Evolutionary conservation across 345 rosid species (phyloP), one percentile per base, ranked within the genome.

Genomic region (Schrenkiella parvula): DNA sequence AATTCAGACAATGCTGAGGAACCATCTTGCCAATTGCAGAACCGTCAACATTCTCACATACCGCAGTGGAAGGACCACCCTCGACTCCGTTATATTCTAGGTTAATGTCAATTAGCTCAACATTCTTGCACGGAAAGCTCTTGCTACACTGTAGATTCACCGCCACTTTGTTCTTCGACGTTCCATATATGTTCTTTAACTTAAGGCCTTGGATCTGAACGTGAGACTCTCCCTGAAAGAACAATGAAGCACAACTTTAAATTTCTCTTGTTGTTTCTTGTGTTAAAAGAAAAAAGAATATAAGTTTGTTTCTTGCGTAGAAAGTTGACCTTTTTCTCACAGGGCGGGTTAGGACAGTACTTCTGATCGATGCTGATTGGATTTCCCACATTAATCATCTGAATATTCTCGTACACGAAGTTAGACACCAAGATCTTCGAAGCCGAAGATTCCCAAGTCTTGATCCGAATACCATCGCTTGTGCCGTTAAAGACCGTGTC

Each of bases 71-170:
- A 25, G 71, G 44, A 39, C 68, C 57, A 34, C 1, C 46, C 0
- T 63, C 9, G 1, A 18, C 15, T 18, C 69, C 65, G 0, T 44
- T 58, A 22, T 53, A 7, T 9, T 32, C 46, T 44, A 82, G 7
- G 18, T 72, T 18, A 23, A 79, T 76, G 58, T 82, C 46, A 44
- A 59, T 62, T 17, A 82, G 17, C 61, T 75, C 66, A 14, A 82
- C 21, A 13, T 75, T 69, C 1, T 56, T 64, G 68, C 82, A 79
- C 0, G 76, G 80, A 18, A 62, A 70, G 15, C 38, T 58, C 0
- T 53, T 48, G 47, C 85, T 82, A 66, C 82, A 79, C 10, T 76
- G 70, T 8, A 82, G 7, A n/a, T 69, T 59, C 11, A 82, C 56
- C 5, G 85, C 85, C 12, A 64, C 74, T 55, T 69, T 34, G 10